phyloP scores from a whole-genome alignment of 176 grass and related monocot species.

The Cymbopogon citratus region DNA sequence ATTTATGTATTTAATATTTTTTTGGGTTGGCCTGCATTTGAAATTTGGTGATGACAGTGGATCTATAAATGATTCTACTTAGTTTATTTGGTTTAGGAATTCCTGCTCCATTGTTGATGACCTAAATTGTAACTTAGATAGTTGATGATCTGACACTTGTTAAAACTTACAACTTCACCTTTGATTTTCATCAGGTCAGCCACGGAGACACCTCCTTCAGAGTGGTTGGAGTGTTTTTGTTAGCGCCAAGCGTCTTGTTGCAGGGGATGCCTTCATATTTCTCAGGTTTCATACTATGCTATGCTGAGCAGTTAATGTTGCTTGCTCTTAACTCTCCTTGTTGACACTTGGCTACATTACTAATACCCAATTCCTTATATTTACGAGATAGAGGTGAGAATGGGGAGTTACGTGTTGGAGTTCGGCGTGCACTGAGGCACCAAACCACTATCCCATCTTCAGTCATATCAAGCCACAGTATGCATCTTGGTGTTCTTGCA shows the following conservation, averaged over 20 bases:
- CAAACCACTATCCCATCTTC: constrained; percentile 78
- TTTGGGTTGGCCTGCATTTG: too few species aligned
- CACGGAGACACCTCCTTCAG: constrained; percentile 82
- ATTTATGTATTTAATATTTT: too few species aligned
- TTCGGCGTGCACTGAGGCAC: constrained; percentile 73
- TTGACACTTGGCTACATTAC: not conserved
- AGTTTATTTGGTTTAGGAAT: too few species aligned
- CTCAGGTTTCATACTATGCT: constrained; percentile 44
- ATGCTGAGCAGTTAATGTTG: not conserved
- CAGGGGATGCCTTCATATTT: constrained; percentile 92
- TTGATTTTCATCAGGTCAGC: constrained; percentile 49
- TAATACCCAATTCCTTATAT: constrained; percentile 7
- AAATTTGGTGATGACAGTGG: too few species aligned
- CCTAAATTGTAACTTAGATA: too few species aligned
- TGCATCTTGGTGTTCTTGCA: constrained; percentile 97
- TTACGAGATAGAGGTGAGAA: constrained; percentile 60
- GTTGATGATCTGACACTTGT: too few species aligned
- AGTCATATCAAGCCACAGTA: constrained; percentile 92
- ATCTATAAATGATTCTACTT: too few species aligned
- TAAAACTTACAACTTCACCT: too few species aligned
- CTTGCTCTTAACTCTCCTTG: not conserved
- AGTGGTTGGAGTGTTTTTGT: constrained; percentile 98
- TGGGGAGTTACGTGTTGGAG: constrained; percentile 82
- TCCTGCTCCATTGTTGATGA: too few species aligned
- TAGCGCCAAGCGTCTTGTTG: constrained; percentile 72